phyloP scores from a whole-genome alignment of 2,329 filamentous ascomycete genomes.

The Diaporthe destruens region DNA sequence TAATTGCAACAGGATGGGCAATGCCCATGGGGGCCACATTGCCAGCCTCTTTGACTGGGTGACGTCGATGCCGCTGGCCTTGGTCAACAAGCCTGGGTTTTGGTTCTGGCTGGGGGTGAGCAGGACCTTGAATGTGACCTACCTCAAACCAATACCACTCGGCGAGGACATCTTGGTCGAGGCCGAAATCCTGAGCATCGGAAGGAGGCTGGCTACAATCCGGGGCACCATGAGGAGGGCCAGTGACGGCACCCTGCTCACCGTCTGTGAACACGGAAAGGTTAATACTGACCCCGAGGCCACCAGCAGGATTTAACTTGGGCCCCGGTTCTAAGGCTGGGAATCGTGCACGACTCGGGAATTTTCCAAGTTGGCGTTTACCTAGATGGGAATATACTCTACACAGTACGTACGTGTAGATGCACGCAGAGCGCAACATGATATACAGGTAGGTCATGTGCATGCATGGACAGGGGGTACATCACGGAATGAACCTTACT shows the following conservation, averaged over 20 bases:
- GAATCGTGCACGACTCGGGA: background rate
- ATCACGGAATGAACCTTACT: background rate
- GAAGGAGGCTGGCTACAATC: slow-evolving; percentile 66
- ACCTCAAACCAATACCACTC: slow-evolving; percentile 70
- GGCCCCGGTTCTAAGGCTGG: too few species aligned
- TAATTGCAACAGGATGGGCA: slow-evolving; percentile 67
- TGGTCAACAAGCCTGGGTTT: slow-evolving; percentile 69
- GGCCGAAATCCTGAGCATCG: slow-evolving; percentile 69
- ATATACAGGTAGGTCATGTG: background rate
- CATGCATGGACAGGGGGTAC: background rate
- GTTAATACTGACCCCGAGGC: slow-evolving; percentile 67
- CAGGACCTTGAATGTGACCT: slow-evolving; percentile 75
- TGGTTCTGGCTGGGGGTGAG: slow-evolving; percentile 74
- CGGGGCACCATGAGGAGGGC: slow-evolving; percentile 67
- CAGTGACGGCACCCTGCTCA: slow-evolving; percentile 65
- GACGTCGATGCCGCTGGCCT: slow-evolving; percentile 70
- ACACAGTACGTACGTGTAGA: too few species aligned
- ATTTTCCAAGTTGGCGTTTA: too few species aligned
- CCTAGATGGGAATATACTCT: background rate
- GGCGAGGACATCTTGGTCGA: slow-evolving; percentile 66
- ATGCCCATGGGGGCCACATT: slow-evolving; percentile 73
- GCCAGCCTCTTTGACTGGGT: slow-evolving; percentile 77
- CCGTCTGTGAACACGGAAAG: slow-evolving; percentile 74
- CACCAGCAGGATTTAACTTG: slow-evolving; percentile 35
- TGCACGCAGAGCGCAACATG: background rate